Percentiles rank a stretch among this genome's conserved stretches.
Evolutionary conservation across 2,329 filamentous ascomycete species (phyloP).

Genomic region (Chrysoporthe cubensis): DNA sequence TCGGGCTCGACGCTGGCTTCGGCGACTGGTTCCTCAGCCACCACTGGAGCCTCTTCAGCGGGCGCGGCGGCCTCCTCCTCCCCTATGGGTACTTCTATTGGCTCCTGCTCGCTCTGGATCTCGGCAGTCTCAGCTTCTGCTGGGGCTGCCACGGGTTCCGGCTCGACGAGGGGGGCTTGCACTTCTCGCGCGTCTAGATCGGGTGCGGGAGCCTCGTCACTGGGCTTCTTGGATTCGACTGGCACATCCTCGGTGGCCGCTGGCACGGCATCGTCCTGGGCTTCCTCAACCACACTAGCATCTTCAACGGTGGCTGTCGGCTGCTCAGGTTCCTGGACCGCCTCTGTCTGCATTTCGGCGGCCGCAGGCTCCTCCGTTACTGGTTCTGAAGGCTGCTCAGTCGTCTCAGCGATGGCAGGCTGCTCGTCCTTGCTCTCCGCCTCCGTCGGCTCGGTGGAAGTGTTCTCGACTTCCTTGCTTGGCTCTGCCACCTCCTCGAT

Average conservation of each 20-base stretch:
- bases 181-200: conserved; percentile 3
- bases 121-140: conserved; percentile 2
- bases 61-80: not conserved
- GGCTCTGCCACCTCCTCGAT: not conserved
- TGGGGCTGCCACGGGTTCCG: conserved; percentile 1
- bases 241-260: conserved; percentile 15
- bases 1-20: not conserved
- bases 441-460: not conserved
- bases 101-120: conserved; percentile 1
- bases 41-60: not conserved
- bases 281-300: not conserved
- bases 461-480: not conserved
- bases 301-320: not conserved
- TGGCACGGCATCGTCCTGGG: conserved; percentile 3
- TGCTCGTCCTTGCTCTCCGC: conserved; percentile 14
- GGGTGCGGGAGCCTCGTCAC: not conserved
- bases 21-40: conserved; percentile 1
- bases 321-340: conserved; percentile 1
- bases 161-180: not conserved
- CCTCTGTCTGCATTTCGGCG: conserved; percentile 1
- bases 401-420: conserved; percentile 3
- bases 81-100: not conserved
- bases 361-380: not conserved
- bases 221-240: not conserved
- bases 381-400: not conserved